Evolutionary conservation across 768 basidiomycete genomes (phyloP).

Genomic region (Pleurotus sapidus): DNA sequence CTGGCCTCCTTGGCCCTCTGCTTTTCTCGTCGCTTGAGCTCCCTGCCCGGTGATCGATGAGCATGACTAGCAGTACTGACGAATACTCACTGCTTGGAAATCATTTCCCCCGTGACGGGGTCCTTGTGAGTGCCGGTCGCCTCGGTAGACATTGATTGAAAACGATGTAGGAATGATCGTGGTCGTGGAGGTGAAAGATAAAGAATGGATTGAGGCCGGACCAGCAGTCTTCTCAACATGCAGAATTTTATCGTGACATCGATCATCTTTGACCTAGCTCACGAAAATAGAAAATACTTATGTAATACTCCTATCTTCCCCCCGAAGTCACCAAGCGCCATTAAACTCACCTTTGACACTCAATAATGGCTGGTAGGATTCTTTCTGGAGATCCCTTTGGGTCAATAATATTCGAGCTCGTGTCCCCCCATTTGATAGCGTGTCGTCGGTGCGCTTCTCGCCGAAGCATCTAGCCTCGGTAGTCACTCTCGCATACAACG

Average conservation of each 20-base stretch:
- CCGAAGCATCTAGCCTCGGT: slow-evolving; percentile 74
- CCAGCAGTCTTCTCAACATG: too few species aligned
- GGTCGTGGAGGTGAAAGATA: too few species aligned
- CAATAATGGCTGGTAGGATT: not conserved
- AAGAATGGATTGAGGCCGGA: too few species aligned
- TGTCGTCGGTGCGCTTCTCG: slow-evolving; percentile 80
- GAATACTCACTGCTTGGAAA: slow-evolving; percentile 85
- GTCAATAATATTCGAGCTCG: slow-evolving; percentile 20
- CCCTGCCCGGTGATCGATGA: slow-evolving; percentile 49
- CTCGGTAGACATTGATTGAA: too few species aligned
- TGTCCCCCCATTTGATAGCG: slow-evolving; percentile 83
- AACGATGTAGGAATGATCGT: too few species aligned
- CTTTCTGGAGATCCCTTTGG: not conserved
- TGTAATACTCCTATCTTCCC: too few species aligned
- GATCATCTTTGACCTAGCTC: too few species aligned
- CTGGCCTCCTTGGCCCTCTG: slow-evolving; percentile 78
- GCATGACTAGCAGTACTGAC: slow-evolving; percentile 9
- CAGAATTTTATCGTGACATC: too few species aligned
- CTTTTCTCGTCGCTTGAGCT: slow-evolving; percentile 93
- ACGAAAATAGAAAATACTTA: too few species aligned
- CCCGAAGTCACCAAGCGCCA: too few species aligned
- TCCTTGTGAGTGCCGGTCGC: slow-evolving; percentile 65
- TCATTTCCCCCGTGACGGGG: slow-evolving; percentile 91
- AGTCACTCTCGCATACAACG: too few species aligned
- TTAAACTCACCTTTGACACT: too few species aligned